phyloP scores from a whole-genome alignment of 1,284 basidiomycete genomes.

The Marasmius fiardii region DNA sequence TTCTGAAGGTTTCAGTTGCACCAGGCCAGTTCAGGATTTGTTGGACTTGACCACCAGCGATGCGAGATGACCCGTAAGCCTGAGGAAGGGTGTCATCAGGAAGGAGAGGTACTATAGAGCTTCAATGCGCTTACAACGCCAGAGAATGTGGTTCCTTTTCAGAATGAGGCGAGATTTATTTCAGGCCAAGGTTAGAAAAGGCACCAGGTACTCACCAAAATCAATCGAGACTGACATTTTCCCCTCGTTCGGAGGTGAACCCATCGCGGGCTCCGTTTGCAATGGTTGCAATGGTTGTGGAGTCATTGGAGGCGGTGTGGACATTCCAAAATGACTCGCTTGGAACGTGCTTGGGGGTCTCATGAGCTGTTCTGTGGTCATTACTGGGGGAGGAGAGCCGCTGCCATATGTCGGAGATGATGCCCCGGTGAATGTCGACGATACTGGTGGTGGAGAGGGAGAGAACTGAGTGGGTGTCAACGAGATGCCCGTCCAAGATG shows the following conservation, averaged over 20 bases:
- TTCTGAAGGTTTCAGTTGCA: conserved; percentile 75
- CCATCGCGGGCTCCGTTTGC: conserved; percentile 5
- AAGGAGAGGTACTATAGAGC: neutral
- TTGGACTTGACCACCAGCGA: conserved; percentile 70
- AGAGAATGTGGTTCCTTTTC: conserved; percentile 76
- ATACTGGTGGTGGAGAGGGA: conserved; percentile 15
- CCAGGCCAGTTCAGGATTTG: conserved; percentile 80
- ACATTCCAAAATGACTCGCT: conserved; percentile 16
- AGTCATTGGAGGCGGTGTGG: conserved; percentile 20
- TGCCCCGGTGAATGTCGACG: neutral
- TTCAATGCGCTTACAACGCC: conserved; percentile 62
- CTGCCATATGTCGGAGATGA: neutral
- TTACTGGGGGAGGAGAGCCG: conserved; percentile 9
- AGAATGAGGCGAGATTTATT: conserved; percentile 7
- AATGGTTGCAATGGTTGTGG: conserved; percentile 15
- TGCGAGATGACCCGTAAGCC: conserved; percentile 81
- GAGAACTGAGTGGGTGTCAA: conserved; percentile 12
- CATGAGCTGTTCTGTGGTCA: conserved; percentile 21
- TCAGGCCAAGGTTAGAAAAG: neutral
- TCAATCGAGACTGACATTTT: conserved; percentile 77
- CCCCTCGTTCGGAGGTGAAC: conserved; percentile 47
- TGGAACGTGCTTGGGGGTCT: conserved; percentile 12
- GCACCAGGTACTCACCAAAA: conserved; percentile 50
- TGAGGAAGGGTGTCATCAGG: conserved; percentile 23
- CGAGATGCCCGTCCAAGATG: conserved; percentile 27